Conservation (phyloP, 1,284 basidiomycete species). For the Athelia psychrophila region DNA sequence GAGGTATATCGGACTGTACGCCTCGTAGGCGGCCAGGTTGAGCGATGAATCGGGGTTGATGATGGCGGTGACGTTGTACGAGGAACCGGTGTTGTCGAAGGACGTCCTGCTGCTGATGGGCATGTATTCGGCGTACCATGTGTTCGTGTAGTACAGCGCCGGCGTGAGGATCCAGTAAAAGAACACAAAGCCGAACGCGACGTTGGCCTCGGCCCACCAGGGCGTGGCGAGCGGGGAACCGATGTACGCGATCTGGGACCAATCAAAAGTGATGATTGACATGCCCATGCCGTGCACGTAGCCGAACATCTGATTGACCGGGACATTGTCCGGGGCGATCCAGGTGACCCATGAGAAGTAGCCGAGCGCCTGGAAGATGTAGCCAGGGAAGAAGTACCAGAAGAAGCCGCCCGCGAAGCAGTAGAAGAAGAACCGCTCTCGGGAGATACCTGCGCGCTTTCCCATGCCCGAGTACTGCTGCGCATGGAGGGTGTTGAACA, state of each 20-base stretch:
- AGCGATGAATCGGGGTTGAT: conserved; percentile 57
- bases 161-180: conserved; percentile 80
- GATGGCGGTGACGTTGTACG: conserved; percentile 71
- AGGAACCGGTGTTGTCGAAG: conserved; percentile 61
- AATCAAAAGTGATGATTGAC: conserved; percentile 71
- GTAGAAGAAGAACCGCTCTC: conserved; percentile 77
- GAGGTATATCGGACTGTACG: conserved; percentile 84
- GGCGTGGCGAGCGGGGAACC: conserved; percentile 62
- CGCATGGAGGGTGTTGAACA: conserved; percentile 77
- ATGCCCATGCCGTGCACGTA: conserved; percentile 76
- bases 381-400: conserved; percentile 78
- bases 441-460: conserved; percentile 61
- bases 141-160: conserved; percentile 60
- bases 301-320: conserved; percentile 79
- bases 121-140: conserved; percentile 60
- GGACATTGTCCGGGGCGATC: conserved; percentile 61
- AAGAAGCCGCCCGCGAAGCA: conserved; percentile 52
- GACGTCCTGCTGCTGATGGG: conserved; percentile 55
- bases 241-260: conserved; percentile 64
- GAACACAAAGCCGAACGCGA: conserved; percentile 75
- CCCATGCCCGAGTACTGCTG: conserved; percentile 63
- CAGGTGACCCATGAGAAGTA: conserved; percentile 68
- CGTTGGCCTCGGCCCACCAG: conserved; percentile 82
- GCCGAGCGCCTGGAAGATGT: conserved; percentile 65
- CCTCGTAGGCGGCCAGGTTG: conserved; percentile 63